These are phyloP conservation scores for Fomes fomentarius DNA, from an alignment of 1,284 basidiomycete species.

Conservation along the genomic window DNA sequence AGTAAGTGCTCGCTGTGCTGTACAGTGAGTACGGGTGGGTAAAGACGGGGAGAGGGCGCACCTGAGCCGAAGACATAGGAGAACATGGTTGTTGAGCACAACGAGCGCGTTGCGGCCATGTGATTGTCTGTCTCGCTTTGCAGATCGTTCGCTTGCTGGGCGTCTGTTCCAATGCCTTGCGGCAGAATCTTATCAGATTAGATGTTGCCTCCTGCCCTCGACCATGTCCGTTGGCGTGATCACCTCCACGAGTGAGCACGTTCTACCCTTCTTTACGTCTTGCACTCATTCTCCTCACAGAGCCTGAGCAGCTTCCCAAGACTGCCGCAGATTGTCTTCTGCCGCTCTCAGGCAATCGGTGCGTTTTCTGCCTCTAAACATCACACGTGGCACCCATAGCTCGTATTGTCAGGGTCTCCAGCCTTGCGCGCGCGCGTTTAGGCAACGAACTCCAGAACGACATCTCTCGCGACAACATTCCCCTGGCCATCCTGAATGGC, in stretches of 20 bases:
- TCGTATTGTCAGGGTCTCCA: neutral
- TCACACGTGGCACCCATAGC: neutral
- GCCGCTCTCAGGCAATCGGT: neutral
- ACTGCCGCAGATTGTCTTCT: neutral
- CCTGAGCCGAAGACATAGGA: conserved; percentile 59
- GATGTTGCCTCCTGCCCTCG: neutral
- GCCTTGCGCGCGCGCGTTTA: neutral
- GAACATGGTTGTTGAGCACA: conserved; percentile 47
- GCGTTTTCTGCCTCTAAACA: neutral
- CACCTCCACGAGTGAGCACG: neutral
- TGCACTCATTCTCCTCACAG: neutral
- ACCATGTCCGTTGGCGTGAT: conserved; percentile 9
- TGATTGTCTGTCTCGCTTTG: conserved; percentile 22
- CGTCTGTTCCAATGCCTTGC: no score
- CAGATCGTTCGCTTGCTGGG: no score
- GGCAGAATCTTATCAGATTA: conserved; percentile 20
- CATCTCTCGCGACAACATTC: neutral
- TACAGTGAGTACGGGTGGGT: neutral
- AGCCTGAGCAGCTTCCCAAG: neutral
- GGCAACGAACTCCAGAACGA: neutral
- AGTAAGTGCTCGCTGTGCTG: conserved; percentile 54
- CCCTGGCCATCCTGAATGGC: conserved; percentile 9
- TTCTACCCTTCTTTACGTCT: neutral
- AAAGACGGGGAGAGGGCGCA: conserved; percentile 27
- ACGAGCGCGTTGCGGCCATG: conserved; percentile 27